These are phyloP conservation scores for Aspergillus sergii DNA, from an alignment of 2,329 filamentous ascomycete genomes.

Conservation along the genomic window DNA sequence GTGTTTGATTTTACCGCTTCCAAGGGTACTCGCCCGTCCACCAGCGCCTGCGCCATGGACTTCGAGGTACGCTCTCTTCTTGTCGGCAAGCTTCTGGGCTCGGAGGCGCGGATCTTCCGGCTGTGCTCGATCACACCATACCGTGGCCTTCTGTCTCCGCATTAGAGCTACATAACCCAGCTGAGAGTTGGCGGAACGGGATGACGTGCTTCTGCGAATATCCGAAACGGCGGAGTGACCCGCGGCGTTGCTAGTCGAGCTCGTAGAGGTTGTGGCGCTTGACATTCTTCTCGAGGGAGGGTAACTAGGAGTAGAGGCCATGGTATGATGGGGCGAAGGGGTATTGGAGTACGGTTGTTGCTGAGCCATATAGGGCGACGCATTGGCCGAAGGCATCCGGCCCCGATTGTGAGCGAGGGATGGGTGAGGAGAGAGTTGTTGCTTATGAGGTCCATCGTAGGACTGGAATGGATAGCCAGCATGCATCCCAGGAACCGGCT, in stretches of 20 bases:
- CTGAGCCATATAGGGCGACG: slow-evolving; percentile 29
- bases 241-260: slow-evolving; percentile 40
- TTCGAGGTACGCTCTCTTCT: slow-evolving; percentile 81
- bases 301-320: slow-evolving; percentile 26
- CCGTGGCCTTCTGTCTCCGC: slow-evolving; percentile 94
- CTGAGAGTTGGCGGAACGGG: slow-evolving; percentile 67
- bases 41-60: slow-evolving; percentile 63
- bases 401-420: slow-evolving; percentile 37
- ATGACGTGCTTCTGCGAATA: slow-evolving; percentile 74
- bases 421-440: slow-evolving; percentile 30
- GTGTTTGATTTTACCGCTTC: slow-evolving; percentile 81
- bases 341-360: slow-evolving; percentile 30
- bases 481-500: slow-evolving; percentile 30
- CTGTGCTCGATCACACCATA: slow-evolving; percentile 96
- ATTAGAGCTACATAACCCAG: slow-evolving; percentile 94
- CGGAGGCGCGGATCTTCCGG: slow-evolving; percentile 83
- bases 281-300: slow-evolving; percentile 39
- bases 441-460: slow-evolving; percentile 28
- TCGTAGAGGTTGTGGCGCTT: slow-evolving; percentile 45
- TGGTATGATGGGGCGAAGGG: slow-evolving; percentile 30
- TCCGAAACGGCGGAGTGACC: slow-evolving; percentile 29
- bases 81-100: slow-evolving; percentile 83
- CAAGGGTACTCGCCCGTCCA: slow-evolving; percentile 64
- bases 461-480: slow-evolving; percentile 29
- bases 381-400: slow-evolving; percentile 43